Percentiles rank a stretch among this genome's conserved stretches.
Conservation (phyloP, 2,329 filamentous ascomycete genomes). For the Penicillium expansum region DNA sequence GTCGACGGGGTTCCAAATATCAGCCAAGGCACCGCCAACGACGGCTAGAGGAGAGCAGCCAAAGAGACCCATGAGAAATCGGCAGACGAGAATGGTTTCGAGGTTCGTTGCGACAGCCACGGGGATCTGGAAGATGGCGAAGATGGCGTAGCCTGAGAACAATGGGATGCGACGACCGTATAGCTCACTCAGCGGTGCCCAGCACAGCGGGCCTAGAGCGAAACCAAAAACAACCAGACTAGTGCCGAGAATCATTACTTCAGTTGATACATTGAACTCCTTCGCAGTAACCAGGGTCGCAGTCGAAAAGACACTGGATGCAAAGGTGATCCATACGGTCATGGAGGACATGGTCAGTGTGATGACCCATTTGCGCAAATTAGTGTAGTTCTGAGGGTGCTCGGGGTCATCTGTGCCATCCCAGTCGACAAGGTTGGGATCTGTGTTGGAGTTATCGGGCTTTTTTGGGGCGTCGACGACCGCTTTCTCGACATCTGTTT, state of each 20-base stretch:
- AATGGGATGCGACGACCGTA: constrained; percentile 51
- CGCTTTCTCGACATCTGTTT: constrained; percentile 3
- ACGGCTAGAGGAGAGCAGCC: constrained; percentile 52
- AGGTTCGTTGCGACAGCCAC: constrained; percentile 53
- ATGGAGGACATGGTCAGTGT: constrained; percentile 44
- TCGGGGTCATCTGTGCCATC: constrained; percentile 31
- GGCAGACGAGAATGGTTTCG: constrained; percentile 51
- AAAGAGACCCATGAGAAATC: constrained; percentile 54
- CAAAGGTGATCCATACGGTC: constrained; percentile 50
- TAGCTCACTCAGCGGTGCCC: constrained; percentile 45
- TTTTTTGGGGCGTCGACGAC: not conserved
- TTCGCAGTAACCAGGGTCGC: constrained; percentile 42
- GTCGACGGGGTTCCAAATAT: constrained; percentile 51
- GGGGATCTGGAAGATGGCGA: constrained; percentile 54
- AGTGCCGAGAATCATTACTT: constrained; percentile 52
- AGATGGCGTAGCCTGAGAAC: constrained; percentile 47
- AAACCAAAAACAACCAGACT: constrained; percentile 51
- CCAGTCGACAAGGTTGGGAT: constrained; percentile 33
- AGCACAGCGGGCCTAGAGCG: constrained; percentile 40
- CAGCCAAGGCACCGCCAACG: constrained; percentile 50
- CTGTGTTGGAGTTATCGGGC: constrained; percentile 13
- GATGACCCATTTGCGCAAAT: constrained; percentile 40
- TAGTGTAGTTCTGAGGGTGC: constrained; percentile 30
- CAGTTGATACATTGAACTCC: constrained; percentile 46
- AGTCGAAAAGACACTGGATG: constrained; percentile 47